These are phyloP conservation scores for Mortierella sp. DNA, from an alignment of 371 early-diverging fungal species.

Conservation along the genomic window DNA sequence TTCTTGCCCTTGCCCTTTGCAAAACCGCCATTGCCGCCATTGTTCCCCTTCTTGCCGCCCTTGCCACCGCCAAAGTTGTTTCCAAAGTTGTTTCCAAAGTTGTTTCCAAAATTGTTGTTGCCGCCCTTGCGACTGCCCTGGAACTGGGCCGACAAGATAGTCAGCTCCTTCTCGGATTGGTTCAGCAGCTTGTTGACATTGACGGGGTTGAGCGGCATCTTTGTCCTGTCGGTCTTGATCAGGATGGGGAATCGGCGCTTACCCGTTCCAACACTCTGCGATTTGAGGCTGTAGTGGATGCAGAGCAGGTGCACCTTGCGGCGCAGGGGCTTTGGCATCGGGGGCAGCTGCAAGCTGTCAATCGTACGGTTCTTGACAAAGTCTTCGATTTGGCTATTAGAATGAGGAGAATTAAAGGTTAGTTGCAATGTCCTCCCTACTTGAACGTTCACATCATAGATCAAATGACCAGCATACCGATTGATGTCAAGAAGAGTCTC, in stretches of 20 bases:
- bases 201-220: slow-evolving; percentile 64
- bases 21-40: slow-evolving; percentile 13
- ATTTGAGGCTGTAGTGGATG: slow-evolving; percentile 64
- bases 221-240: slow-evolving; percentile 66
- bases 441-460: background rate
- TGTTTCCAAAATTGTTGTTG: slow-evolving; percentile 8
- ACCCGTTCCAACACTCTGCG: slow-evolving; percentile 66
- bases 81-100: background rate
- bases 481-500: slow-evolving; percentile 44
- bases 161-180: slow-evolving; percentile 41
- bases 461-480: slow-evolving; percentile 17
- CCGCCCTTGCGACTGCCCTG: slow-evolving; percentile 40
- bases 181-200: slow-evolving; percentile 63
- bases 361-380: slow-evolving; percentile 43
- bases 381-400: slow-evolving; percentile 39
- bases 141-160: slow-evolving; percentile 28
- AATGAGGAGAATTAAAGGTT: background rate
- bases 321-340: slow-evolving; percentile 66
- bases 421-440: background rate
- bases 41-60: slow-evolving; percentile 19
- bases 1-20: slow-evolving; percentile 32
- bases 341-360: slow-evolving; percentile 60
- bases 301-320: slow-evolving; percentile 69
- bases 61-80: slow-evolving; percentile 20
- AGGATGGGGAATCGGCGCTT: slow-evolving; percentile 58